Conservation (phyloP, 2,329 filamentous ascomycete genomes). For the Nannizziopsis arthrosporioides region DNA sequence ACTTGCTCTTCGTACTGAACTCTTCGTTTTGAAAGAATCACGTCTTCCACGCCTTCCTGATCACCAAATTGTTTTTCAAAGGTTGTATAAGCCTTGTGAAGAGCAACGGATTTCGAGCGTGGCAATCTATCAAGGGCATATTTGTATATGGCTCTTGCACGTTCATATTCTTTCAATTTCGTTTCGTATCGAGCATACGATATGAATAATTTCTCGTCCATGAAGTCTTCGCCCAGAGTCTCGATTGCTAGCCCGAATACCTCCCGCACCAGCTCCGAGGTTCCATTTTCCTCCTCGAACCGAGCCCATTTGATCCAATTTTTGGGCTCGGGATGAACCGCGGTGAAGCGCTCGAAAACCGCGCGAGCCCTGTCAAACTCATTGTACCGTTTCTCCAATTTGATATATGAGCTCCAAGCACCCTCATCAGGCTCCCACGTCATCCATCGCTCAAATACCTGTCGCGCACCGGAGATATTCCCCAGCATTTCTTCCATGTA, state of each 20-base stretch:
- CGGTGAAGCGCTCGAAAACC: constrained; percentile 81
- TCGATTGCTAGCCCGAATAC: constrained; percentile 85
- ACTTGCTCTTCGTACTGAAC: constrained; percentile 91
- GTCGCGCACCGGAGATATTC: constrained; percentile 80
- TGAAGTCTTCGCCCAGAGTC: constrained; percentile 81
- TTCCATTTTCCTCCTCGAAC: constrained; percentile 93
- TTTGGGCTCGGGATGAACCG: constrained; percentile 83
- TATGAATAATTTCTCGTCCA: constrained; percentile 92
- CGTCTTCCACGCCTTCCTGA: constrained; percentile 82
- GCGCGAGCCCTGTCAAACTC: constrained; percentile 83
- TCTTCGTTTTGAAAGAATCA: constrained; percentile 84
- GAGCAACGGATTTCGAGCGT: constrained; percentile 66
- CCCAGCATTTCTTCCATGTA: constrained; percentile 98
- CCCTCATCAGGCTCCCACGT: constrained; percentile 94
- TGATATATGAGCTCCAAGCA: constrained; percentile 93
- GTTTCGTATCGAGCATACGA: constrained; percentile 91
- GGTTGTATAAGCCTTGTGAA: constrained; percentile 91
- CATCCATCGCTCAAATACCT: constrained; percentile 98
- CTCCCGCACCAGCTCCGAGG: constrained; percentile 79
- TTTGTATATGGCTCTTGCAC: constrained; percentile 89
- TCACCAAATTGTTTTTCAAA: constrained; percentile 99
- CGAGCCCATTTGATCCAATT: constrained; percentile 99
- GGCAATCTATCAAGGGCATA: constrained; percentile 88
- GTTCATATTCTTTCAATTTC: constrained; percentile 89
- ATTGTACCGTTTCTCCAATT: constrained; percentile 87